A percentile compares a stretch with the other conserved stretches of the same genome.
Evolutionary conservation across 208 protist genomes (phyloP).

Genomic region (Acanthamoeba polyphaga): DNA sequence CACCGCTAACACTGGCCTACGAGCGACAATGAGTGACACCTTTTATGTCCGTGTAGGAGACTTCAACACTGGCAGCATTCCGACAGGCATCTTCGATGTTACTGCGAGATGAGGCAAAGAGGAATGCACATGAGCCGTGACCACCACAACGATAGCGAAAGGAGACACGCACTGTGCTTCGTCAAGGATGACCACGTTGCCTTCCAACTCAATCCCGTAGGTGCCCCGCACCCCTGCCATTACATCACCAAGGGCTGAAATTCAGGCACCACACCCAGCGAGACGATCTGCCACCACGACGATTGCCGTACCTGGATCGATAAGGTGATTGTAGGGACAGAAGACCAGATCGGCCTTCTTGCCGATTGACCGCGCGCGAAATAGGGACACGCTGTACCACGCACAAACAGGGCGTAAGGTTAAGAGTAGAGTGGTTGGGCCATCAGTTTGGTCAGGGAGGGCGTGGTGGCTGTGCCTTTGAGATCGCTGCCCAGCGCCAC

Average conservation of each 20-base stretch:
- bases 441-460: background rate
- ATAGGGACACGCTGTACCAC: constrained; percentile 46
- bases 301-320: constrained; percentile 41
- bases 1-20: no score
- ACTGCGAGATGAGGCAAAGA: background rate
- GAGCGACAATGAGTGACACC: background rate
- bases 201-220: constrained; percentile 55
- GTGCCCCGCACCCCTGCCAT: constrained; percentile 29
- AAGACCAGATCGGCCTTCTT: constrained; percentile 75
- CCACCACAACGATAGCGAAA: background rate
- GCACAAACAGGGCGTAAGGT: background rate
- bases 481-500: constrained; percentile 56
- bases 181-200: constrained; percentile 70
- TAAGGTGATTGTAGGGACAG: constrained; percentile 72
- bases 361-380: constrained; percentile 54
- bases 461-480: constrained; percentile 2
- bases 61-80: constrained; percentile 59
- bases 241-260: background rate
- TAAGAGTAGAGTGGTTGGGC: background rate
- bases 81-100: constrained; percentile 83
- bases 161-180: constrained; percentile 59
- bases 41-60: constrained; percentile 30
- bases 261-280: background rate
- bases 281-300: background rate
- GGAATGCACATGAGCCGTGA: background rate